Base-by-base conservation (phyloP, 2,329 filamentous ascomycete species). In the Botryotinia convoluta region DNA sequence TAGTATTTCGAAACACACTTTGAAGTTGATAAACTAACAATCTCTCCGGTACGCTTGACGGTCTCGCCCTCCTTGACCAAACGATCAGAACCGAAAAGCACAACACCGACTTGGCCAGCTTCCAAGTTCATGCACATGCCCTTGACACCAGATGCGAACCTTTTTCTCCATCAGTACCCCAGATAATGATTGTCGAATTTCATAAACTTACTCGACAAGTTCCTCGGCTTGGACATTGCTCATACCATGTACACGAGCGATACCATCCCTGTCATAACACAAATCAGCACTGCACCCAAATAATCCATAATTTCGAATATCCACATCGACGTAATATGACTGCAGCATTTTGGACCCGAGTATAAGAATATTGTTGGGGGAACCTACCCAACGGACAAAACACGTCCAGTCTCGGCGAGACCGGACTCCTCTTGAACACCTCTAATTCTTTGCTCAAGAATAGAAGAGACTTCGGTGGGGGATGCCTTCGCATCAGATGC, bases 41-140 rank as follows among this genome's bases (percentile, higher is more conserved):
- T 99, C 88, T 97, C 90, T 85, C 96, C 96, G 82, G 96, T 99
- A 92, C 96, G 95, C 93, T 97, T 98, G 87, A 99, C 96, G 79
- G 93, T 95, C 90, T 99, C 95, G 84, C 96, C 96, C 88, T 99
- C 96, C 90, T 94, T 96, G 91, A 99, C 96, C 82, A 98, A 90
- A 95, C 96, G 95, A 88, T 99, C 96, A 84, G 96, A 98, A 92
- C 96, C 96, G 91, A 99, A 99, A 84, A 99, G 91, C 91, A 99
- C 96, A 83, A 99, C 95, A 97, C 96, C 96, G 88, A 99, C 96
- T 88, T 98, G 96, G 86, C 96, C 96, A 86, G 96, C 96, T 89
- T 99, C 96, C 87, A 99, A 92, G 93, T 99, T 99, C 95, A 99
- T 98, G 93, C 95, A 98, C 96, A 99, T 99, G 86, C 96, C 96